Percentiles rank a stretch among this genome's conserved stretches.
These are phyloP conservation scores for Microthyrium microscopicum DNA, from an alignment of 2,329 filamentous ascomycete genomes.

Conservation along the genomic window DNA sequence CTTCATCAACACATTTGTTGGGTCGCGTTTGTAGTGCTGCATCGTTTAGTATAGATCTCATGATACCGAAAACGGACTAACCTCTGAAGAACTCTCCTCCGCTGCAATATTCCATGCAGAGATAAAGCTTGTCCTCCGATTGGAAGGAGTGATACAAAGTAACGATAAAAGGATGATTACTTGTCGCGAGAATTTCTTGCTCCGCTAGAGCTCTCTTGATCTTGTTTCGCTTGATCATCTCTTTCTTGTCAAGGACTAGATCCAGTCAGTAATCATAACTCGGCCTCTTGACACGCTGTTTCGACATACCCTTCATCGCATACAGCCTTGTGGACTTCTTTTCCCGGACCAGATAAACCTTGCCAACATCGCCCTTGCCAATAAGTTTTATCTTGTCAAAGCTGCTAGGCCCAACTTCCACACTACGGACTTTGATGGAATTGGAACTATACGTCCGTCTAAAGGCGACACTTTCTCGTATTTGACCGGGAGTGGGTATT, in stretches of 20 bases:
- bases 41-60: neutral
- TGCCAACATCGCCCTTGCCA: slow-evolving; percentile 95
- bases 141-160: slow-evolving; percentile 98
- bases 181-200: slow-evolving; percentile 94
- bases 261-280: slow-evolving; percentile 14
- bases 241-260: slow-evolving; percentile 92
- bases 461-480: slow-evolving; percentile 55
- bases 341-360: slow-evolving; percentile 92
- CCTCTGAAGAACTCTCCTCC: slow-evolving; percentile 92
- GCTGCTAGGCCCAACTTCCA: slow-evolving; percentile 85
- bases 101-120: slow-evolving; percentile 99
- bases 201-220: slow-evolving; percentile 96
- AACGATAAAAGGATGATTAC: slow-evolving; percentile 97
- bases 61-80: slow-evolving; percentile 13
- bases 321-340: slow-evolving; percentile 94
- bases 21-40: slow-evolving; percentile 79
- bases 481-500: slow-evolving; percentile 48
- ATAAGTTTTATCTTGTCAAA: slow-evolving; percentile 99
- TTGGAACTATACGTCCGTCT: slow-evolving; percentile 95
- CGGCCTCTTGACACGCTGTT: neutral
- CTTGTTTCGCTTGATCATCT: slow-evolving; percentile 99
- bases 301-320: slow-evolving; percentile 81
- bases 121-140: slow-evolving; percentile 92
- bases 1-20: slow-evolving; percentile 92
- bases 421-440: slow-evolving; percentile 94